Percentiles rank a stretch among this genome's conserved stretches.
phyloP scores from a whole-genome alignment of 148 eudicot species.

The Diospyros lotus region DNA sequence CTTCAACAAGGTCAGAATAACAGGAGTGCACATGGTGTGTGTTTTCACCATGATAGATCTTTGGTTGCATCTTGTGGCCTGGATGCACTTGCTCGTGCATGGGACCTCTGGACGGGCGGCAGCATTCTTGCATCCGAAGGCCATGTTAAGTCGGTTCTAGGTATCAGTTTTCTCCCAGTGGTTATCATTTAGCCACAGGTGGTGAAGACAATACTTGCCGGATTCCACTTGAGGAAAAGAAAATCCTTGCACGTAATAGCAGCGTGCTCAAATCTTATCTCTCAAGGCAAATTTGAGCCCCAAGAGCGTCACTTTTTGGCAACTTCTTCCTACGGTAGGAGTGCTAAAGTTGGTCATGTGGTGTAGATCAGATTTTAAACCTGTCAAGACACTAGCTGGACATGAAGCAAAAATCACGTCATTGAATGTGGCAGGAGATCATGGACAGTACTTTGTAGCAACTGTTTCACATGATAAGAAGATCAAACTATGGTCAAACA shows the following conservation, averaged over 20 bases:
- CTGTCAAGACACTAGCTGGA: slow-evolving; percentile 72
- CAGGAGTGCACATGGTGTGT: slow-evolving; percentile 71
- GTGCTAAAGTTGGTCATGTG: slow-evolving; percentile 63
- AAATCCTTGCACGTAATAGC: slow-evolving; percentile 76
- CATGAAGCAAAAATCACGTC: slow-evolving; percentile 81
- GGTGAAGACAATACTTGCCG: slow-evolving; percentile 92
- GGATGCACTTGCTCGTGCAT: slow-evolving; percentile 88
- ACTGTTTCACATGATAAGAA: slow-evolving; percentile 88
- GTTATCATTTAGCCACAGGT: slow-evolving; percentile 89
- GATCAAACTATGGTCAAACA: slow-evolving; percentile 79
- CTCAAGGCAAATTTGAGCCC: slow-evolving; percentile 95
- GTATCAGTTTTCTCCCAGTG: slow-evolving; percentile 83
- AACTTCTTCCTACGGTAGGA: too few relatives aligned
- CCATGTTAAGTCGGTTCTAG: slow-evolving; percentile 85
- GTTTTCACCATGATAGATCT: slow-evolving; percentile 89
- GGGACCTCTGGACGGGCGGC: slow-evolving; percentile 92
- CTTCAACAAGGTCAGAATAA: slow-evolving; percentile 94
- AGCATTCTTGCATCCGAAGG: slow-evolving; percentile 95
- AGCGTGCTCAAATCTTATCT: slow-evolving; percentile 82
- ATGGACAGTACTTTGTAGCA: slow-evolving; percentile 60
- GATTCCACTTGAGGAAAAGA: slow-evolving; percentile 80
- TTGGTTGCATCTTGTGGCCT: slow-evolving; percentile 85
- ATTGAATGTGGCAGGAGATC: slow-evolving; percentile 67
- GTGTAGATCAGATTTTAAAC: slow-evolving; percentile 67
- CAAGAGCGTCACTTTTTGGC: slow-evolving; percentile 85